Conservation (phyloP, 495 filamentous ascomycete species). For the Staphylotrichum longicolle region DNA sequence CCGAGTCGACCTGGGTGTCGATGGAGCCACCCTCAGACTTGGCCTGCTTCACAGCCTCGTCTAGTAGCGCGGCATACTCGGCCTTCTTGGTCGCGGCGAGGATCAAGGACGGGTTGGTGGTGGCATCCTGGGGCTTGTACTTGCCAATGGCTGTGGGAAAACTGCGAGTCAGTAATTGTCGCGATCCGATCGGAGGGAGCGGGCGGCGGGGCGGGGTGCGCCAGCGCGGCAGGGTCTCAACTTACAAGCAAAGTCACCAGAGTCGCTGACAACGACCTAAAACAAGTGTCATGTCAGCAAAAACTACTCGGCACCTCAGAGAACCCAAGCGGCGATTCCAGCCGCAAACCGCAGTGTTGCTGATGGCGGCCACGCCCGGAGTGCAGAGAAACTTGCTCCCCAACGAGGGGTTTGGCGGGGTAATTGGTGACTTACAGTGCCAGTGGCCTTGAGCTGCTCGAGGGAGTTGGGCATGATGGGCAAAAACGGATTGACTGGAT, state of each 20-base stretch:
- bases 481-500: slow-evolving; percentile 10
- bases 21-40: slow-evolving; percentile 66
- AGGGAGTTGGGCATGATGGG: slow-evolving; percentile 77
- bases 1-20: slow-evolving; percentile 75
- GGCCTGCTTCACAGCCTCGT: slow-evolving; percentile 79
- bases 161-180: slow-evolving; percentile 34
- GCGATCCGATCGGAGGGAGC: background rate
- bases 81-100: slow-evolving; percentile 96
- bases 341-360: background rate
- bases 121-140: slow-evolving; percentile 99
- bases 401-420: slow-evolving; percentile 42
- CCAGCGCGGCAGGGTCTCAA: slow-evolving; percentile 27
- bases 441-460: slow-evolving; percentile 92
- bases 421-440: slow-evolving; percentile 73
- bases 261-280: slow-evolving; percentile 92
- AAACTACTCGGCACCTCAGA: background rate
- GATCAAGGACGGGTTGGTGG: slow-evolving; percentile 98
- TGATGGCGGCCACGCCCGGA: background rate
- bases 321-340: background rate
- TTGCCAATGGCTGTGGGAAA: slow-evolving; percentile 78
- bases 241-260: slow-evolving; percentile 84
- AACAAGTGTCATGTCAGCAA: slow-evolving; percentile 31
- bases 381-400: background rate
- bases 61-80: slow-evolving; percentile 91
- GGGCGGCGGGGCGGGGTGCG: background rate